Percentiles rank a stretch among this genome's conserved stretches.
These are phyloP conservation scores for Chaetothyriales sp. DNA, from an alignment of 2,329 filamentous ascomycete species.

Conservation along the genomic window DNA sequence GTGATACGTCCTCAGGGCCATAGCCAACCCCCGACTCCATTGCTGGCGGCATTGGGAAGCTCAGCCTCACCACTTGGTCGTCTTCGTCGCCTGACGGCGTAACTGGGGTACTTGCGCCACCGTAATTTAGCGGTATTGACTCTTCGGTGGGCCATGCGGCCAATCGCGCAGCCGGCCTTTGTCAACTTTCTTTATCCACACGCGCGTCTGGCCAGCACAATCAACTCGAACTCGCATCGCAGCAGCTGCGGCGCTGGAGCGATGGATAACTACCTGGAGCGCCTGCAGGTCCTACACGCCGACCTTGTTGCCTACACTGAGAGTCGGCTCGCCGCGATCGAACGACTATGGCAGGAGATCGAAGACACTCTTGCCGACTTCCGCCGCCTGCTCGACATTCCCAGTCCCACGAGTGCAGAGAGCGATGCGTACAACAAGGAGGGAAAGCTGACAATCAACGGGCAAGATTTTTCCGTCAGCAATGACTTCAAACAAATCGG, in stretches of 20 bases:
- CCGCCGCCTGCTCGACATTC: constrained; percentile 57
- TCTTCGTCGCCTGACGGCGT: neutral
- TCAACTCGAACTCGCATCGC: neutral
- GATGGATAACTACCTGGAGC: constrained; percentile 49
- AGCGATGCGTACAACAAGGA: constrained; percentile 11
- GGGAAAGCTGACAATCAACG: constrained; percentile 64
- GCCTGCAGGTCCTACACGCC: constrained; percentile 69
- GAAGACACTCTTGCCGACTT: constrained; percentile 53
- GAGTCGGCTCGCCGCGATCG: constrained; percentile 51
- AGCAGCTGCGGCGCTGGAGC: constrained; percentile 47
- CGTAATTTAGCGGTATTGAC: neutral
- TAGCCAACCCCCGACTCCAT: neutral
- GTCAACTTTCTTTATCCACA: neutral
- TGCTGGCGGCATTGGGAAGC: neutral
- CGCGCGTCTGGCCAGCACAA: neutral
- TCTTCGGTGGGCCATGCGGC: neutral
- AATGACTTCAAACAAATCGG: constrained; percentile 72
- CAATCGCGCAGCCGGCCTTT: neutral
- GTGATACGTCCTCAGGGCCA: neutral
- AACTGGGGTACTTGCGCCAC: neutral
- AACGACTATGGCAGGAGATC: constrained; percentile 52
- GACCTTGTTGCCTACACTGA: constrained; percentile 67
- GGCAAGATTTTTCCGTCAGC: constrained; percentile 65
- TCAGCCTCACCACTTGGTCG: neutral
- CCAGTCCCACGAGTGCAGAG: constrained; percentile 50